Percentiles rank a stretch among this genome's conserved stretches.
phyloP scores from a whole-genome alignment of 768 basidiomycete species.

The Lentinula detonsa region DNA sequence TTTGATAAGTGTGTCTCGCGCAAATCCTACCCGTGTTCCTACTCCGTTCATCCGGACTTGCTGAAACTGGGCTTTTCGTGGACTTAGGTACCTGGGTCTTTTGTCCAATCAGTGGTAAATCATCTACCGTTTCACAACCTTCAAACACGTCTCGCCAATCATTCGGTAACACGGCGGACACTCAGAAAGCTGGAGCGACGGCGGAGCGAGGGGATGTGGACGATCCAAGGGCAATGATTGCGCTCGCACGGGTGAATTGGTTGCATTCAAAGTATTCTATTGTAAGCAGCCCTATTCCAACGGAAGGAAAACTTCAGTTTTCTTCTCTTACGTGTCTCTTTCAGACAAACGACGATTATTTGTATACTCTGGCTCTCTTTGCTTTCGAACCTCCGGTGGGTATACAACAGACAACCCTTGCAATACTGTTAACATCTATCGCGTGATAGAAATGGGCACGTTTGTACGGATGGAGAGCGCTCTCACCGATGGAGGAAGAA shows the following conservation, averaged over 20 bases:
- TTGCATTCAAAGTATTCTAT: conserved; percentile 37
- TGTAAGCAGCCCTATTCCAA: conserved; percentile 16
- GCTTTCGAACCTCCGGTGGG: conserved; percentile 32
- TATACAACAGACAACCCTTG: background rate
- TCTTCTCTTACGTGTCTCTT: conserved; percentile 4
- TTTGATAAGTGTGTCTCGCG: conserved; percentile 27
- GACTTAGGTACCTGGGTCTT: conserved; percentile 27
- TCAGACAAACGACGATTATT: conserved; percentile 33
- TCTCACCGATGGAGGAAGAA: conserved; percentile 38
- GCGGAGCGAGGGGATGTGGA: conserved; percentile 8
- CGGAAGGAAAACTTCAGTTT: no score
- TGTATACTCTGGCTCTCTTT: conserved; percentile 36
- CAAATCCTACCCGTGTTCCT: background rate
- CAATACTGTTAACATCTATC: background rate
- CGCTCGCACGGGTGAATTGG: conserved; percentile 35
- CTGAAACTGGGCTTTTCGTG: background rate
- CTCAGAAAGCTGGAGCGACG: background rate
- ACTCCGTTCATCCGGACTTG: background rate
- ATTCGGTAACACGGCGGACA: background rate
- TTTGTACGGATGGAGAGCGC: conserved; percentile 36
- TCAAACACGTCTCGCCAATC: background rate
- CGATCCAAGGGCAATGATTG: conserved; percentile 35
- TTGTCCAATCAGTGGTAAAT: conserved; percentile 23
- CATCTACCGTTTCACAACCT: background rate
- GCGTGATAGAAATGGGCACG: conserved; percentile 28